phyloP scores from a whole-genome alignment of 1,139 yeast genomes.

The Taphrina flavorubra region DNA sequence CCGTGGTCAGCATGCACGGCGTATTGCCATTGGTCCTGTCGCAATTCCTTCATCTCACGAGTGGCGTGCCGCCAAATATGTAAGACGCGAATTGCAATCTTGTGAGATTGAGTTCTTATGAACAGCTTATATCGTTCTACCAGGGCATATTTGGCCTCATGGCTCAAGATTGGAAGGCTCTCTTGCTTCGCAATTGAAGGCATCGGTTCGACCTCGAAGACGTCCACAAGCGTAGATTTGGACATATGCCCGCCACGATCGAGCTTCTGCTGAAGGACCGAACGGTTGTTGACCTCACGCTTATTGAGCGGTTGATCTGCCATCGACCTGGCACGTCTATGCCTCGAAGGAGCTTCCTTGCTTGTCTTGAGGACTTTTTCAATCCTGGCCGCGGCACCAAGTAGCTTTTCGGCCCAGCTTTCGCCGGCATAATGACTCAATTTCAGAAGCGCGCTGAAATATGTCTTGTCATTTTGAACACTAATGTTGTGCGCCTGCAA shows the following conservation, averaged over 20 bases:
- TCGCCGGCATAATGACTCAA: conserved; percentile 13
- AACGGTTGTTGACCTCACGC: not conserved
- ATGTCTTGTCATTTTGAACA: conserved; percentile 12
- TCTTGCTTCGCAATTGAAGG: not conserved
- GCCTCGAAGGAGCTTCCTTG: conserved; percentile 1
- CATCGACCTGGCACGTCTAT: conserved; percentile 8
- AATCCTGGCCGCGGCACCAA: conserved; percentile 20
- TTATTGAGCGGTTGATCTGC: not conserved
- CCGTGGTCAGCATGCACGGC: conserved; percentile 18
- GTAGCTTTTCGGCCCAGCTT: conserved; percentile 22
- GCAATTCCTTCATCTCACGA: not conserved
- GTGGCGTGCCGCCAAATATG: conserved; percentile 2
- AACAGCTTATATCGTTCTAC: conserved; percentile 12
- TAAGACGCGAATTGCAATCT: not conserved
- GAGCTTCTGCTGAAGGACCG: conserved; percentile 26
- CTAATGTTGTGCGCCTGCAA: conserved; percentile 1
- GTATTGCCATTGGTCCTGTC: conserved; percentile 4
- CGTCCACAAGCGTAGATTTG: not conserved
- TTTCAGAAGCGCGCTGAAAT: conserved; percentile 27
- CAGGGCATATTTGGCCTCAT: conserved; percentile 21
- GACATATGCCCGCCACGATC: not conserved
- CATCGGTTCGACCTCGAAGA: not conserved
- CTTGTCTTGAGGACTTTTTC: conserved; percentile 8
- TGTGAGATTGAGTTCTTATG: conserved; percentile 6
- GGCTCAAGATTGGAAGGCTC: conserved; percentile 2